Base-by-base conservation (phyloP, 805 yeast species). In the Diddensiella transvaalensis region DNA sequence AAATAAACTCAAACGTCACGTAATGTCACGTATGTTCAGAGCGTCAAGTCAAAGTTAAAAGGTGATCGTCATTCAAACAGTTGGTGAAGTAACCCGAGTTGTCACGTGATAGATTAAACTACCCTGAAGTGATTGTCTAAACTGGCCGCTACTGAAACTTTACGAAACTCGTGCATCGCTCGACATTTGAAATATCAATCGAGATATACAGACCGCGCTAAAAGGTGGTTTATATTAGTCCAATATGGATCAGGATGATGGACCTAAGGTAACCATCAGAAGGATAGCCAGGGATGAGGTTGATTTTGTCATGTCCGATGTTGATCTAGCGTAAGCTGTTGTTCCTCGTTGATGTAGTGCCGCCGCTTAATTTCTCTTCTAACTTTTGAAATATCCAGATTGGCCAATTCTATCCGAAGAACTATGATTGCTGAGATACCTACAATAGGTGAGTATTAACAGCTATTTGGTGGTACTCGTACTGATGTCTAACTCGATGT, bases 341-440 rank as follows among this genome's bases (percentile, higher is more conserved):
- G 32, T 29, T 13, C 32, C 11, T 29, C 13, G 32, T 29, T 29
- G n/a, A 6, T 41, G 33, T 8, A 39, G n/a, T n/a, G n/a, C n/a
- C n/a, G n/a, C n/a, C n/a, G n/a, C n/a, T n/a, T n/a, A n/a, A n/a
- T n/a, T n/a, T n/a, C n/a, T n/a, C n/a, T 39, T 17, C 35, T 17
- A 39, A 17, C 21, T 4, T 8, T 5, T 18, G 21, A 39, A 39
- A 39, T n/a, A 6, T 4, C 2, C 39, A 59, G 63, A 0, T 72
- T 91, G 61, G 98, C 98, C 17, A 93, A 93, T 74, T 86, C 98
- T 13, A 58, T 93, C 33, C 78, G 99, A 59, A 77, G 99, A 65
- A 81, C 85, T 36, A 90, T 93, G 87, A 74, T 93, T 52, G 90
- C 96, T 1, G 99, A 93, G 68, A 93, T 93, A 49, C 99, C 99